Evolutionary conservation across 1,284 basidiomycete species (phyloP), one percentile per base, ranked within the genome.

Genomic region (Pascua guehoae): DNA sequence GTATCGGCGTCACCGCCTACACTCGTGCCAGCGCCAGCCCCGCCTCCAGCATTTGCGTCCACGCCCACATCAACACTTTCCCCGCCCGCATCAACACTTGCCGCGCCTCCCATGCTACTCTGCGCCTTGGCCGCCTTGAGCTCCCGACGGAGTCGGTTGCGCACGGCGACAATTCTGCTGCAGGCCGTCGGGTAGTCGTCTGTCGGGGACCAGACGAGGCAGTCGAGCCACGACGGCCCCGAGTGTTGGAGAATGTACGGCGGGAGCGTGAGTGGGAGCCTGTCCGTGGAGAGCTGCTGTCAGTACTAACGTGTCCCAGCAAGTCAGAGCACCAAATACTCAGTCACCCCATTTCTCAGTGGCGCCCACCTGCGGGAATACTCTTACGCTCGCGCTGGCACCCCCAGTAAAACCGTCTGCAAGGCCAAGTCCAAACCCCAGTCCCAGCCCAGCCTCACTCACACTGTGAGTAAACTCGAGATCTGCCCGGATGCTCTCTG

Each of bases 381-480:
- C n/a, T n/a, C 24, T 4, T 32, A 32, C 24, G 24, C 24, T 32
- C 24, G 24, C 24, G 24, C 24, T 32, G 4, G 24, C 24, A 7
- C 24, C 7, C 24, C 4, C 24, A 32, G 4, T n/a, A n/a, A n/a
- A n/a, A n/a, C 38, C 47, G 18, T 48, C 36, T 37, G 39, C 47
- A 39, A 48, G 47, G 41, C 39, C 38, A 48, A 37, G 10, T n/a
- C 41, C 47, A 39, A 49, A 18, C 17, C 41, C 39, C 47, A 38
- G 38, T 38, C 41, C 37, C 37, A 48, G 38, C 41, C 37, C 37
- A 48, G 38, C 12, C 37, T 48, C 37, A 60, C 56, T 41, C 48
- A 70, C 70, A 18, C 59, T 49, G 2, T 37, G 48, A 4, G 63
- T 67, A 39, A 63, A 72, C 41, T 56, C 62, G 2, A 65, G 18